Base-by-base conservation (phyloP, 2,329 filamentous ascomycete genomes). In the Sclerotinia nivalis region DNA sequence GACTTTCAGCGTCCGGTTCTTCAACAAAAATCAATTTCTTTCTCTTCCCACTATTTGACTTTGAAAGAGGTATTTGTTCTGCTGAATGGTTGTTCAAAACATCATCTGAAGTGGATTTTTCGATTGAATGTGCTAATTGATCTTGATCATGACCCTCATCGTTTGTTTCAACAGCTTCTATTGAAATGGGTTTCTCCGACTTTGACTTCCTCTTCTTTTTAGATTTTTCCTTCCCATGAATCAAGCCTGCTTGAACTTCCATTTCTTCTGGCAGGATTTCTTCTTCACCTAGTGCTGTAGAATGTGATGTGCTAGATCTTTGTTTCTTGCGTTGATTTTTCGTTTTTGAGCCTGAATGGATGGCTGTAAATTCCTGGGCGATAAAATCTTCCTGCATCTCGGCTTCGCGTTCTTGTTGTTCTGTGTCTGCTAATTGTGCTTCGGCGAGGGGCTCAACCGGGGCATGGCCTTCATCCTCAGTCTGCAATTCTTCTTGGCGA, bases 21-120 rank as follows among this genome's bases (percentile, higher is more conserved):
- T 28, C 45, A 15, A 20, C 37, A n/a, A 18, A 43, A 18, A 43
- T 20, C 31, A 40, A 15, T 52, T 64, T 64, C 31, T 37, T 64
- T 52, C 60, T 40, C 60, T 64, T 52, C 22, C 31, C 45, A 64
- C 45, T 52, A 37, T 64, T 52, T 37, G 60, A 64, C 31, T 40
- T 64, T 25, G 10, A 10, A 20, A 40, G 60, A n/a, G 40, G 15
- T 12, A 50, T 52, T 40, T 64, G 31, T 25, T 64, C 60, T 52
- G 13, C 47, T 1, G n/a, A 28, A 25, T 20, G n/a, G 4, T 52
- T 31, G 9, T 40, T n/a, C 31, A 13, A 34, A 40, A 8, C n/a
- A 9, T 62, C 43, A 22, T 20, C 47, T 40, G n/a, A 4, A 64
- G 31, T 37, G 18, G 34, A 18, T 40, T 64, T 13, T 31, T 50